phyloP scores from a whole-genome alignment of 192 early-diverging fungal genomes.

The Linnemannia elongata region DNA sequence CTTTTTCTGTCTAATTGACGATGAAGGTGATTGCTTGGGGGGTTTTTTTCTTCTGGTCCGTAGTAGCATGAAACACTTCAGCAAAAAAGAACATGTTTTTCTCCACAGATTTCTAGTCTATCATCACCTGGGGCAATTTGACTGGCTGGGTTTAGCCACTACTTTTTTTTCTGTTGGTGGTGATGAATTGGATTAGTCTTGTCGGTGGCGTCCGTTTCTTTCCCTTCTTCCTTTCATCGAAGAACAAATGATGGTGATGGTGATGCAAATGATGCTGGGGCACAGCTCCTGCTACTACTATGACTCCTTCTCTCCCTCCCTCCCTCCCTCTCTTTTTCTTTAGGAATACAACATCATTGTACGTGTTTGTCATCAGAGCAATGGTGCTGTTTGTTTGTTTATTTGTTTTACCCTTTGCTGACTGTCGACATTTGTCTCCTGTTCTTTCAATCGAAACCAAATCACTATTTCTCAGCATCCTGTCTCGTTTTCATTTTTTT shows the following conservation, averaged over 20 bases:
- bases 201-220: neutral
- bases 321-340: too few species aligned
- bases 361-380: neutral
- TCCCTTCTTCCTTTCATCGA: too few species aligned
- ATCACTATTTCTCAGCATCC: neutral
- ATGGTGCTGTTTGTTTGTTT: neutral
- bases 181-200: neutral
- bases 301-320: neutral
- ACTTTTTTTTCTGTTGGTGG: neutral
- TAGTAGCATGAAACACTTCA: neutral
- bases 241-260: neutral
- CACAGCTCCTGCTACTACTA: neutral
- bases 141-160: neutral
- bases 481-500: too few species aligned
- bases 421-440: neutral
- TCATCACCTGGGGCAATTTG: neutral
- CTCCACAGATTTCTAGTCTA: neutral
- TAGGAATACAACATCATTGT: neutral
- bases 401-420: slow-evolving; percentile 4
- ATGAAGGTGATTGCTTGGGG: too few species aligned
- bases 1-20: too few species aligned
- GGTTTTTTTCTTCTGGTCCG: neutral
- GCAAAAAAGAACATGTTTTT: neutral
- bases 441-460: too few species aligned
- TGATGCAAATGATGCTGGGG: too few species aligned